Percentiles rank a stretch among this genome's conserved stretches.
Conservation (phyloP, 192 early-diverging fungal species). For the Obelidium mucronatum region DNA sequence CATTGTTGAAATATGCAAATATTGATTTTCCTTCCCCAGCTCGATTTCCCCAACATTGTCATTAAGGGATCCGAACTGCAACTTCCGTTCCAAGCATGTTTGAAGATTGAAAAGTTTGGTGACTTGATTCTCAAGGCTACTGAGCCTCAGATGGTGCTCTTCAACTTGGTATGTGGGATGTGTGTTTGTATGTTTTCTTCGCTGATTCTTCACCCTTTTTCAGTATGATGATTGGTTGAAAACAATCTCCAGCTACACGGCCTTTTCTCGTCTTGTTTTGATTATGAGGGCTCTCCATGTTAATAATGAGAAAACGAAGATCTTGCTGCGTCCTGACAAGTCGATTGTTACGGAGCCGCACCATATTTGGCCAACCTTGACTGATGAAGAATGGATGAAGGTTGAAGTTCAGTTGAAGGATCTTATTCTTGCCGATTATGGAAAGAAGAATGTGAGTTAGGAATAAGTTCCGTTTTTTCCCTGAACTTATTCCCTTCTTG, state of each 20-base stretch:
- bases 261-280: conserved; percentile 95
- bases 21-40: conserved; percentile 19
- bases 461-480: neutral
- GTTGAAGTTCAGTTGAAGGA: conserved; percentile 96
- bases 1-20: neutral
- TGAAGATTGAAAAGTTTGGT: conserved; percentile 99
- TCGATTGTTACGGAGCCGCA: conserved; percentile 91
- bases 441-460: conserved; percentile 88
- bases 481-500: conserved; percentile 14
- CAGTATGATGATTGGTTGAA: conserved; percentile 98
- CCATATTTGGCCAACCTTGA: conserved; percentile 97
- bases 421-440: conserved; percentile 96
- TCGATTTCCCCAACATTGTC: conserved; percentile 99
- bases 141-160: conserved; percentile 93
- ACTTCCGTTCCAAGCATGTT: conserved; percentile 96
- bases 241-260: conserved; percentile 95
- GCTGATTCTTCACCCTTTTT: conserved; percentile 4
- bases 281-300: conserved; percentile 97
- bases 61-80: conserved; percentile 98
- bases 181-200: conserved; percentile 12
- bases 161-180: conserved; percentile 63
- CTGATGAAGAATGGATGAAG: conserved; percentile 97
- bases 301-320: conserved; percentile 98
- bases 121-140: conserved; percentile 98
- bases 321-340: conserved; percentile 94